A percentile compares a stretch with the other conserved stretches of the same genome.
Conservation (phyloP, 352 stramenopile species). For the Pythium coloratum region DNA sequence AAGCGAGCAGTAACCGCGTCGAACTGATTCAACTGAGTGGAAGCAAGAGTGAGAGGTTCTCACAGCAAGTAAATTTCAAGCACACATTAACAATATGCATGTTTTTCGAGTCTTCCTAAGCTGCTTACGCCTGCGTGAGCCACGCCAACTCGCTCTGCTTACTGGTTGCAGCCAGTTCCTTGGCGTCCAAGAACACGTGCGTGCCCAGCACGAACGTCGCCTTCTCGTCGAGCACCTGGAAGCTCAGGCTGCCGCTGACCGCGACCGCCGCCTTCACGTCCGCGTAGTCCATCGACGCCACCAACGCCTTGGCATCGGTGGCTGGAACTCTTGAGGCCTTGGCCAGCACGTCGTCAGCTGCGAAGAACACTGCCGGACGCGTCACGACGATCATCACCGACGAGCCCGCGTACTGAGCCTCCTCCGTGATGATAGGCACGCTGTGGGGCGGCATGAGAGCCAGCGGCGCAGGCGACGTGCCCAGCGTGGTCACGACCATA, state of each 20-base stretch:
- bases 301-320: slow-evolving; percentile 59
- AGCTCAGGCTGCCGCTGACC: slow-evolving; percentile 35
- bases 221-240: slow-evolving; percentile 43
- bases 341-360: slow-evolving; percentile 40
- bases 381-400: slow-evolving; percentile 63
- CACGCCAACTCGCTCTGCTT: slow-evolving; percentile 47
- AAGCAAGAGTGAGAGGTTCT: no score
- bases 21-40: no score
- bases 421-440: slow-evolving; percentile 72
- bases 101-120: no score
- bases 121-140: slow-evolving; percentile 32
- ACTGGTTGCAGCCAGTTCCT: slow-evolving; percentile 50
- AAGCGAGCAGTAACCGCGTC: no score
- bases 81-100: no score
- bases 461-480: slow-evolving; percentile 58
- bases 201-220: slow-evolving; percentile 54
- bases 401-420: slow-evolving; percentile 71
- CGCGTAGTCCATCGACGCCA: slow-evolving; percentile 80
- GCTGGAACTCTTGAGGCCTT: slow-evolving; percentile 43
- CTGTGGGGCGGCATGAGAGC: slow-evolving; percentile 57
- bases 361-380: slow-evolving; percentile 76
- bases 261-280: slow-evolving; percentile 66
- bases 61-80: no score
- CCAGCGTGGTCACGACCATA: slow-evolving; percentile 59
- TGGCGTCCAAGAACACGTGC: slow-evolving; percentile 78